These are phyloP conservation scores for Plectosphaerella plurivora DNA, from an alignment of 2,329 filamentous ascomycete species.

Conservation along the genomic window DNA sequence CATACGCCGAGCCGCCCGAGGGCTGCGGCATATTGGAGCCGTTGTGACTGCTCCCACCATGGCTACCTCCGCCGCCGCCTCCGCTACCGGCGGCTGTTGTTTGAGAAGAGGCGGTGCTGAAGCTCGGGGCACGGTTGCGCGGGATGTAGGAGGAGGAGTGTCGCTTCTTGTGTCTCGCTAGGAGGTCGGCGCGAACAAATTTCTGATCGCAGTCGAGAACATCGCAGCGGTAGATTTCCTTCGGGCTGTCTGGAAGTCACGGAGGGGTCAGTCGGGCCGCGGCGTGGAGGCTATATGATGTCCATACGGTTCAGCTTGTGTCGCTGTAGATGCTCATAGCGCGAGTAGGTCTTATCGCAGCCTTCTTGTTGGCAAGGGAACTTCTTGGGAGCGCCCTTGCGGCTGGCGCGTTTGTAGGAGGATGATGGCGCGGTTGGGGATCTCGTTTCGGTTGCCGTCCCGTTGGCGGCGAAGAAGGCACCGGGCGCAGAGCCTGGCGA, in stretches of 20 bases:
- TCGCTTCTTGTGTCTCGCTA: slow-evolving; percentile 63
- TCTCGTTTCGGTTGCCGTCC: slow-evolving; percentile 4
- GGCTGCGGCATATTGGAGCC: background rate
- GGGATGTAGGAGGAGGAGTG: slow-evolving; percentile 53
- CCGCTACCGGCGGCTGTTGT: background rate
- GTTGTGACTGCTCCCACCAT: background rate
- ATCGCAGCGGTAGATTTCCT: slow-evolving; percentile 75
- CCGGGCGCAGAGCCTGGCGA: background rate
- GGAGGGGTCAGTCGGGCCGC: slow-evolving; percentile 12
- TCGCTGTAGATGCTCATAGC: slow-evolving; percentile 75
- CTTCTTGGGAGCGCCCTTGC: slow-evolving; percentile 43
- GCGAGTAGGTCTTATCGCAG: slow-evolving; percentile 76
- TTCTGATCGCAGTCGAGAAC: slow-evolving; percentile 69
- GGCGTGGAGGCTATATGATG: background rate
- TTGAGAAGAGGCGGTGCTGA: slow-evolving; percentile 20
- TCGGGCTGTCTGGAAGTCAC: slow-evolving; percentile 60
- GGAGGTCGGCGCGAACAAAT: slow-evolving; percentile 75
- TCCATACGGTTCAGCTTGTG: slow-evolving; percentile 70
- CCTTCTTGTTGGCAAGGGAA: slow-evolving; percentile 65
- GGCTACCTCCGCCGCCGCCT: background rate
- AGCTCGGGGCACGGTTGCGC: slow-evolving; percentile 45
- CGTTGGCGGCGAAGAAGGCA: slow-evolving; percentile 5
- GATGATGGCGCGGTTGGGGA: slow-evolving; percentile 18
- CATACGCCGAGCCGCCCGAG: slow-evolving; percentile 8
- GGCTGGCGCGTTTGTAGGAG: slow-evolving; percentile 46